Conservation (phyloP, 331 rosid species). For the Acacia pycnantha region DNA sequence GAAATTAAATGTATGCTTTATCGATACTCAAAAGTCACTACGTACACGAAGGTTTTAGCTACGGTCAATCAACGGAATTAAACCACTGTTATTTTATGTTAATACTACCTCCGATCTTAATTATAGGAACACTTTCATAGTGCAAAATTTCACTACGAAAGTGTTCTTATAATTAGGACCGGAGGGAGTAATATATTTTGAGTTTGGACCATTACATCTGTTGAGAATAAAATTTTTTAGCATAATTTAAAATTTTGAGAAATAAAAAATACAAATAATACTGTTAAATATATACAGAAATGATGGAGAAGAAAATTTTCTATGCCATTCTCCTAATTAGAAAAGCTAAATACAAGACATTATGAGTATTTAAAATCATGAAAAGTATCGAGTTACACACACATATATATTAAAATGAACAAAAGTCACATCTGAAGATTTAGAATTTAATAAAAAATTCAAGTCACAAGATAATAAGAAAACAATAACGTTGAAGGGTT, state of each 20-base stretch:
- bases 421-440: background rate
- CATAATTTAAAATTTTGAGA: too few relatives aligned
- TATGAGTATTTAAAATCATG: background rate
- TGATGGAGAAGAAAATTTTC: background rate
- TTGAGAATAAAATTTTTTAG: too few relatives aligned
- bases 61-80: background rate
- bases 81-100: background rate
- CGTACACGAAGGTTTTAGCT: background rate
- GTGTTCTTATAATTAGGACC: too few relatives aligned
- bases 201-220: too few relatives aligned
- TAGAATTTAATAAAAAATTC: background rate
- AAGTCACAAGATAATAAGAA: background rate
- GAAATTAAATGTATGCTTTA: background rate
- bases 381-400: too few relatives aligned
- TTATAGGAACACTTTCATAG: too few relatives aligned
- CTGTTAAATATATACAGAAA: too few relatives aligned
- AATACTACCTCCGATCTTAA: too few relatives aligned
- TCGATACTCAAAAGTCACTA: background rate
- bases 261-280: too few relatives aligned
- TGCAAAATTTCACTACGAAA: too few relatives aligned
- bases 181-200: too few relatives aligned
- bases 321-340: background rate
- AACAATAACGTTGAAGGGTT: background rate
- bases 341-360: background rate
- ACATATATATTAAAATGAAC: background rate